These are phyloP conservation scores for Kluyveromyces aestuarii DNA, from an alignment of 805 yeast species.

Conservation along the genomic window DNA sequence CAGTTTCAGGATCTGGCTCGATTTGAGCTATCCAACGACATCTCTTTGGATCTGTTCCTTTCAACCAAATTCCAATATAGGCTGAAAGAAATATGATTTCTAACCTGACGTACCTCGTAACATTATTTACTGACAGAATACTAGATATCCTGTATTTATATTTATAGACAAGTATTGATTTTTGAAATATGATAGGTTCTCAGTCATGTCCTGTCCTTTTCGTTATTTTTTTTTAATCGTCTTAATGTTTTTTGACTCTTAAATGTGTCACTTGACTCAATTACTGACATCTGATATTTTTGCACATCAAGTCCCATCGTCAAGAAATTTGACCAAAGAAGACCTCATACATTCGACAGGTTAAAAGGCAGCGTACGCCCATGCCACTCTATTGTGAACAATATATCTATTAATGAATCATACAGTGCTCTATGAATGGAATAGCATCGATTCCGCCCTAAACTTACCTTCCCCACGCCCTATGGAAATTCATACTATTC, in stretches of 20 bases:
- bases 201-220: no score
- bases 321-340: not conserved
- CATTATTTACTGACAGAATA: no score
- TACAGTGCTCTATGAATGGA: slow-evolving; percentile 15
- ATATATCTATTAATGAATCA: not conserved
- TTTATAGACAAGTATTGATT: no score
- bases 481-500: slow-evolving; percentile 24
- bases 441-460: slow-evolving; percentile 14
- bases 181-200: no score
- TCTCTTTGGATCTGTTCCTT: not conserved
- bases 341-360: not conserved
- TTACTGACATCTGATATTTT: no score
- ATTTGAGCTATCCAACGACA: not conserved
- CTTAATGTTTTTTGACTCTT: no score
- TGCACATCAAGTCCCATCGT: not conserved
- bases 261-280: no score
- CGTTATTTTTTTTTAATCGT: no score
- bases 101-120: no score
- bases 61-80: not conserved
- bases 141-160: no score
- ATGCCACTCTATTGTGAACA: not conserved
- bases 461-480: slow-evolving; percentile 8
- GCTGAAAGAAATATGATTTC: not conserved
- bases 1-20: not conserved
- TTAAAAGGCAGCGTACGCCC: not conserved